Evolutionary conservation across 164 flowering plant genomes (phyloP), one percentile per base, ranked within the genome.

Genomic region (Hamamelis virginiana): DNA sequence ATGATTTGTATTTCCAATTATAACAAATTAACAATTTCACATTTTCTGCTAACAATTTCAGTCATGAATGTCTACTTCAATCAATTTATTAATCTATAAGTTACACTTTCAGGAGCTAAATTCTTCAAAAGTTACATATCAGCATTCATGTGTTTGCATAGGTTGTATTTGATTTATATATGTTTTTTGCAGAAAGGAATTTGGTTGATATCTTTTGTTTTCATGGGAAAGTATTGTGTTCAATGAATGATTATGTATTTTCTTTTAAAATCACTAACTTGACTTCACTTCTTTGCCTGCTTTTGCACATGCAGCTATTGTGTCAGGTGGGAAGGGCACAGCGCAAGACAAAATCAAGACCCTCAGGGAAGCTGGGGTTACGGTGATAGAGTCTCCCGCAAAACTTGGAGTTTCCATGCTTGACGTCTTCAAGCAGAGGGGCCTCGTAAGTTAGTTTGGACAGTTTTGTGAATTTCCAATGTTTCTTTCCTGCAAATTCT

Each of bases 241-340:
- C 41, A 33, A 33, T 33, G 41, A 33, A 33, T 33, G 41, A 33
- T 33, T 33, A 33, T 33, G 41, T 33, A 6, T 33, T 33, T 6
- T 33, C 41, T 33, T 2, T 33, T 2, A 33, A 33, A 33, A 33
- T 22, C 21, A 44, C 47, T 56, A 8, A 45, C 38, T 18, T 71
- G 67, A 16, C 21, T 61, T 59, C 10, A 48, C 46, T 8, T 23
- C 9, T 9, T 38, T 1, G 2, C 16, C 23, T 25, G 21, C 27
- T 55, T 58, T 64, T 64, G 44, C 11, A 41, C 21, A 26, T 80
- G 83, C 90, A 95, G 98, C 98, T 60, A 95, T 95, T 59, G 96
- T 95, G 46, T 88, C 98, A n/a, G 98, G 98, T 11, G 98, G 98
- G 19, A 95, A 95, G 74, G 98, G 98, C 44, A 95, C 98, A 18